A percentile compares a stretch with the other conserved stretches of the same genome.
These are phyloP conservation scores for Phytomonas sp. DNA, from an alignment of 208 protist species.

Conservation along the genomic window DNA sequence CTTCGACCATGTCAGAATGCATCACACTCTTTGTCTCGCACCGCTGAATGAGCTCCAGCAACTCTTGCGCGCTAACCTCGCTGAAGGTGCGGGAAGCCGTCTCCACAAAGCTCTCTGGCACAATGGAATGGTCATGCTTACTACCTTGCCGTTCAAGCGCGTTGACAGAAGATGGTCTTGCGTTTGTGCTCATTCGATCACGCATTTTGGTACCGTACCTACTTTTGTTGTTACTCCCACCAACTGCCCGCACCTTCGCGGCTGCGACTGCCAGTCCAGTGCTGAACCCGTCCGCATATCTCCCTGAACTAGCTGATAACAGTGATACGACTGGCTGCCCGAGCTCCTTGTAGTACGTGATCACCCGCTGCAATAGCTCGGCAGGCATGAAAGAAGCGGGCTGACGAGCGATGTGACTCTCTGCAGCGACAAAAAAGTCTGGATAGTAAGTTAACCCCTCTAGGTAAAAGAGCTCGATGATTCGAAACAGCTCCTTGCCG, in stretches of 20 bases:
- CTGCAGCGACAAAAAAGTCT: slow-evolving; percentile 67
- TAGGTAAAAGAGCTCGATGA: slow-evolving; percentile 46
- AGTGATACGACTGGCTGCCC: slow-evolving; percentile 54
- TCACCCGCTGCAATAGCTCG: slow-evolving; percentile 43
- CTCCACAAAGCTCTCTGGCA: slow-evolving; percentile 38
- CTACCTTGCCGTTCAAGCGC: neutral
- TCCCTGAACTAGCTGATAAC: slow-evolving; percentile 24
- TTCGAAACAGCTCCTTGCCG: slow-evolving; percentile 45
- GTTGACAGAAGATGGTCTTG: neutral
- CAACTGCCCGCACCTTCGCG: neutral
- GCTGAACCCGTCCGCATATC: slow-evolving; percentile 30
- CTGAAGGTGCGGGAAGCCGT: slow-evolving; percentile 24
- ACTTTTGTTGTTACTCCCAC: slow-evolving; percentile 3
- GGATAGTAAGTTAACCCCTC: slow-evolving; percentile 49
- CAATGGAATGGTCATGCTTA: slow-evolving; percentile 11
- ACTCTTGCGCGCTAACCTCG: slow-evolving; percentile 28
- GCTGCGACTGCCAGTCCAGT: slow-evolving; percentile 16
- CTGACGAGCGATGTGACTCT: slow-evolving; percentile 49
- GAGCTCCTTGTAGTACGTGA: slow-evolving; percentile 59
- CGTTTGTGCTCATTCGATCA: neutral
- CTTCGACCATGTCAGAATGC: slow-evolving; percentile 50
- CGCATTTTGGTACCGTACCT: neutral
- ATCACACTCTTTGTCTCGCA: slow-evolving; percentile 54
- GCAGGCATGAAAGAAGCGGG: slow-evolving; percentile 34
- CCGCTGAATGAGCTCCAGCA: slow-evolving; percentile 52